phyloP scores from a whole-genome alignment of 2,329 filamentous ascomycete genomes.

The Ophiostoma triangulosporum region DNA sequence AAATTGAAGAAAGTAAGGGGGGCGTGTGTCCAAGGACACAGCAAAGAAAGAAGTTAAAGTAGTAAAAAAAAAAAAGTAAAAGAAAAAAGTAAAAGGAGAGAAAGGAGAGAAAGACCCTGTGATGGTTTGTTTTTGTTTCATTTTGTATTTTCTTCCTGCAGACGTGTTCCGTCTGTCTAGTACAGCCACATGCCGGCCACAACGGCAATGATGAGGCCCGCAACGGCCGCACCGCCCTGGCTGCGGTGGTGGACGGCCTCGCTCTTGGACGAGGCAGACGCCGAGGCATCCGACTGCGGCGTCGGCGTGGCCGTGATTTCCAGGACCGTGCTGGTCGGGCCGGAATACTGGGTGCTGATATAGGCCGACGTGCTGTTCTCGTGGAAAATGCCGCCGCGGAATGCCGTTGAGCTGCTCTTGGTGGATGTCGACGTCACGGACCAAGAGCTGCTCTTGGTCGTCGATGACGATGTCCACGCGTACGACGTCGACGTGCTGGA shows the following conservation, averaged over 20 bases:
- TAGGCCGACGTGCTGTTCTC: conserved; percentile 28
- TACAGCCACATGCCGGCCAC: conserved; percentile 38
- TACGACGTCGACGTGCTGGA: conserved; percentile 17
- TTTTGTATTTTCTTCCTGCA: not conserved
- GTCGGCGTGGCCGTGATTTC: not conserved
- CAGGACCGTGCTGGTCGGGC: conserved; percentile 4
- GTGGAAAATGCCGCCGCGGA: conserved; percentile 38
- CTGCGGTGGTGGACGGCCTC: conserved; percentile 28
- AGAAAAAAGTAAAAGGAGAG: not conserved
- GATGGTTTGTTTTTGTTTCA: not conserved
- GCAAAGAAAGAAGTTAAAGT: conserved; percentile 1
- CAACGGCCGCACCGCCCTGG: conserved; percentile 37
- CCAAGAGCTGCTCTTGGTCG: conserved; percentile 8
- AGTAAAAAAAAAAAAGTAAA: conserved; percentile 2
- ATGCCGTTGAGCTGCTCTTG: conserved; percentile 16
- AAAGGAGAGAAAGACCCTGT: not conserved
- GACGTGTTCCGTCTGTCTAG: conserved; percentile 15
- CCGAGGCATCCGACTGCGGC: conserved; percentile 8
- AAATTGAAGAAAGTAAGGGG: not conserved
- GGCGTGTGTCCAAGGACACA: too few species aligned
- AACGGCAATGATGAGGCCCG: conserved; percentile 41
- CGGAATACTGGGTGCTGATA: not conserved
- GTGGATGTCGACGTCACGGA: not conserved
- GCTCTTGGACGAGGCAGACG: conserved; percentile 20
- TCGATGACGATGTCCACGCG: conserved; percentile 9